Conservation (phyloP, 139 green algal genomes). For the Trebouxia sp. region DNA sequence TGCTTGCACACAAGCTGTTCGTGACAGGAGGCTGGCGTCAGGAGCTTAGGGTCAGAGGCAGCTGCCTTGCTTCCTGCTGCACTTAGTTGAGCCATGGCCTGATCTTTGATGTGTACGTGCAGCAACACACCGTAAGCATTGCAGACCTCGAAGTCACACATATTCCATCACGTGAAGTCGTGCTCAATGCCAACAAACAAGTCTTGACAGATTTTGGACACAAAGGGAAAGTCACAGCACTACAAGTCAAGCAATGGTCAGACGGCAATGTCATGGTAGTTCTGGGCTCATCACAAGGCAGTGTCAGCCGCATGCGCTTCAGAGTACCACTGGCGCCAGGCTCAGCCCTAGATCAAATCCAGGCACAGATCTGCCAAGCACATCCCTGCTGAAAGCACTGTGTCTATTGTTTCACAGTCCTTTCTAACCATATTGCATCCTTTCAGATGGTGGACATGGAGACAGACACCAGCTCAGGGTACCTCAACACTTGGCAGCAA, state of each 20-base stretch:
- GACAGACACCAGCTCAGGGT: not conserved
- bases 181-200: conserved; percentile 4
- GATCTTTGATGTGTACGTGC: not conserved
- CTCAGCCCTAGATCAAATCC: conserved; percentile 3
- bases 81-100: too few species aligned
- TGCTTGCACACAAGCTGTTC: not conserved
- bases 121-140: conserved; percentile 20
- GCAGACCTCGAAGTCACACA: not conserved
- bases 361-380: too few species aligned
- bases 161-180: not conserved
- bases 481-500: conserved; percentile 7
- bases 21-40: not conserved
- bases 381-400: too few species aligned
- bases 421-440: not conserved
- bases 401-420: too few species aligned
- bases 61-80: not conserved
- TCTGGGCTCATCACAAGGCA: not conserved
- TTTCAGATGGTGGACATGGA: conserved; percentile 8
- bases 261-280: conserved; percentile 17
- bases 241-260: conserved; percentile 6
- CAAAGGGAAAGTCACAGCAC: not conserved
- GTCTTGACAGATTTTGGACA: not conserved
- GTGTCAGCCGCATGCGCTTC: conserved; percentile 9
- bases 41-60: not conserved
- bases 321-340: conserved; percentile 16